These are phyloP conservation scores for Skeletonema costatum DNA, from an alignment of 108 stramenopile genomes.

Conservation along the genomic window DNA sequence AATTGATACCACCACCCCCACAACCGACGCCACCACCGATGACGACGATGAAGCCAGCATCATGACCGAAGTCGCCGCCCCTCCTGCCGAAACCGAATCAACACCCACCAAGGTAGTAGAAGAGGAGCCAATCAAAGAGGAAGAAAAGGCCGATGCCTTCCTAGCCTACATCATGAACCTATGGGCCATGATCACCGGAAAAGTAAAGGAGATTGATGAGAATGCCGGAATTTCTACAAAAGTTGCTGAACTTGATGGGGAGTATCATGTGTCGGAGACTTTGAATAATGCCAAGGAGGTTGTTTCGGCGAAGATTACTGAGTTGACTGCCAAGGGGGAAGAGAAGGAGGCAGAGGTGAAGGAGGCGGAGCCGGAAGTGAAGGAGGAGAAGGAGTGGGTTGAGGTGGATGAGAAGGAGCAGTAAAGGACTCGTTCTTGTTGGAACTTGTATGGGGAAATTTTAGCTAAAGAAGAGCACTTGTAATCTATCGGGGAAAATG, in stretches of 20 bases:
- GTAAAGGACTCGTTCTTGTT: not conserved
- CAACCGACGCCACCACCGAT: not conserved
- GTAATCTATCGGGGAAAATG: not conserved
- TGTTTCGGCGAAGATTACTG: not conserved
- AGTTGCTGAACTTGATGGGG: not conserved
- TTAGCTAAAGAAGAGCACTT: not conserved
- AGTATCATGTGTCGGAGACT: not conserved
- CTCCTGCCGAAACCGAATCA: not conserved
- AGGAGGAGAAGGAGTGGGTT: not conserved
- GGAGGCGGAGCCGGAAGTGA: not conserved
- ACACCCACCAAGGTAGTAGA: not conserved
- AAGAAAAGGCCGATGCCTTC: not conserved
- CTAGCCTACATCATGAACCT: not conserved
- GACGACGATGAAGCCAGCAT: not conserved
- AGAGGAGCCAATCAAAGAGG: not conserved
- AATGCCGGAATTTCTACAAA: not conserved
- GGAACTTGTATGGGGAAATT: not conserved
- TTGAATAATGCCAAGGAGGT: not conserved
- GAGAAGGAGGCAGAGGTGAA: not conserved
- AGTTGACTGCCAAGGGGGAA: not conserved
- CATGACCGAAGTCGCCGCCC: not conserved
- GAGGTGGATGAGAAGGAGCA: not conserved
- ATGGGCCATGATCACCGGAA: not conserved
- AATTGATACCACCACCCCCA: no score
- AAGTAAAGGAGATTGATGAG: not conserved